A percentile compares a stretch with the other conserved stretches of the same genome.
Evolutionary conservation across 352 stramenopile genomes (phyloP).

Genomic region (Aphanomyces cochlioides): DNA sequence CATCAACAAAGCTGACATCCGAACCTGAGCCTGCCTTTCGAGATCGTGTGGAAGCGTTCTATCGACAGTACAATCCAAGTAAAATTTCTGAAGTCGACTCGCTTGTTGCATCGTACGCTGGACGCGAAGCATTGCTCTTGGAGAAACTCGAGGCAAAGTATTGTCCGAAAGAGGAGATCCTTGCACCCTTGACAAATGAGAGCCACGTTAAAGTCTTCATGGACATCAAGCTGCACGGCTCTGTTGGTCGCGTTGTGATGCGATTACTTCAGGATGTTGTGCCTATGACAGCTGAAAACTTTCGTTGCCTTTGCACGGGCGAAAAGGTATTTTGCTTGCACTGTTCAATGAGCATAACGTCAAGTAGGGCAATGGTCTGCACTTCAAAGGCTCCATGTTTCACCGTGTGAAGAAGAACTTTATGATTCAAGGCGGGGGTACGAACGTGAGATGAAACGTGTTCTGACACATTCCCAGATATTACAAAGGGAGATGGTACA

Average conservation of each 20-base stretch:
- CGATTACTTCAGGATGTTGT: constrained; percentile 20
- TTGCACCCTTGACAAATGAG: constrained; percentile 17
- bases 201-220: constrained; percentile 23
- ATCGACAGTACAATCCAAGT: constrained; percentile 49
- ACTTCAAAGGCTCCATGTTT: constrained; percentile 89
- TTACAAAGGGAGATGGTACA: constrained; percentile 54
- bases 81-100: constrained; percentile 48
- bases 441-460: not conserved
- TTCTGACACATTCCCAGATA: constrained; percentile 13
- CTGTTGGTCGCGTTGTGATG: constrained; percentile 24
- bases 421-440: constrained; percentile 90
- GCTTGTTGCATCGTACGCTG: not conserved
- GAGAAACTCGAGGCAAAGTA: constrained; percentile 23
- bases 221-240: constrained; percentile 3
- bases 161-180: not conserved
- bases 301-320: constrained; percentile 29
- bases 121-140: constrained; percentile 13
- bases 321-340: constrained; percentile 4
- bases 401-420: constrained; percentile 91
- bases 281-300: constrained; percentile 27
- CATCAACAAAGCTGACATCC: constrained; percentile 18
- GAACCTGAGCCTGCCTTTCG: constrained; percentile 33
- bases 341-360: not conserved
- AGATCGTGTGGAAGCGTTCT: constrained; percentile 48
- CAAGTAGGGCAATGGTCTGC: constrained; percentile 37